Conservation (phyloP, 306 rosid species). For the Astragalus membranaceus region DNA sequence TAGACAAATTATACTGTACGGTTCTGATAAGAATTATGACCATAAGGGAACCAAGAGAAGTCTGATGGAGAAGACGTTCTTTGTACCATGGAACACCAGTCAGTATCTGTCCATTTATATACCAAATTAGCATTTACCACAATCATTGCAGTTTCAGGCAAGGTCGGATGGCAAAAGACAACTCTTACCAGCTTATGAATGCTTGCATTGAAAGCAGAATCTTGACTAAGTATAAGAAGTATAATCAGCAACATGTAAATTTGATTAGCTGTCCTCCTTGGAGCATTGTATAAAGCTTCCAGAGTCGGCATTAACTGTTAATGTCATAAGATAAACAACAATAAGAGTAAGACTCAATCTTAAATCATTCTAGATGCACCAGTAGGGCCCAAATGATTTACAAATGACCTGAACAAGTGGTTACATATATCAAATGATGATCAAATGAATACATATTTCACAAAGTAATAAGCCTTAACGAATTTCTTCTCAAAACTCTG, state of each 20-base stretch:
- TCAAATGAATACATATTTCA: background rate
- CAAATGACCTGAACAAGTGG: background rate
- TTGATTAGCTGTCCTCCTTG: constrained; percentile 81
- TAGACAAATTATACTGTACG: constrained; percentile 90
- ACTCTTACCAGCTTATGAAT: constrained; percentile 86
- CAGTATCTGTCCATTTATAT: constrained; percentile 54
- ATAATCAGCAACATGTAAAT: constrained; percentile 93
- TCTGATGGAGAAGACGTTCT: constrained; percentile 96
- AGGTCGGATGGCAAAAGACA: constrained; percentile 7
- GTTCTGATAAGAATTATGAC: constrained; percentile 93
- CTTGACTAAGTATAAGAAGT: constrained; percentile 96
- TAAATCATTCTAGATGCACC: background rate
- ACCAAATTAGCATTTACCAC: constrained; percentile 29
- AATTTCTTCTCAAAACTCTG: background rate
- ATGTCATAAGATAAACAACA: constrained; percentile 28
- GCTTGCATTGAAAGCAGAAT: constrained; percentile 95
- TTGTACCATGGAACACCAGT: constrained; percentile 91
- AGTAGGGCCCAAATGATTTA: background rate
- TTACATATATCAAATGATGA: constrained; percentile 17
- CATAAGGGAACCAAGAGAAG: constrained; percentile 94
- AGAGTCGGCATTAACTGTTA: constrained; percentile 90
- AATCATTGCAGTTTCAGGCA: constrained; percentile 14
- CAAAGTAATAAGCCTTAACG: background rate
- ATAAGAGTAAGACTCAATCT: constrained; percentile 13
- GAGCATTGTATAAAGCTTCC: constrained; percentile 91